Evolutionary conservation across 208 protist species (phyloP).

Genomic region (Trypanosoma theileri): DNA sequence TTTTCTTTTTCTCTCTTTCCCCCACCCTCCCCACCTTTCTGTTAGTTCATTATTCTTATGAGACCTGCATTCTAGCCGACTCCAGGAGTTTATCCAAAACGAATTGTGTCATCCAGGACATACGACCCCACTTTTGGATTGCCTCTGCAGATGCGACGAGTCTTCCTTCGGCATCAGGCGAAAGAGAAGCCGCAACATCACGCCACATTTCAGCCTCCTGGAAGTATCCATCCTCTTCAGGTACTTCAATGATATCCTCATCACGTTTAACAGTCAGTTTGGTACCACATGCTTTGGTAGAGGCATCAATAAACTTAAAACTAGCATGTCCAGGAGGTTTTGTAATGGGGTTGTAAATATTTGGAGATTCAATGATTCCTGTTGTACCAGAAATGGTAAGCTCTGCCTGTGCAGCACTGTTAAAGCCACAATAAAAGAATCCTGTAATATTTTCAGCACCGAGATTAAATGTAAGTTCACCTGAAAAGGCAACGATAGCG

Average conservation of each 20-base stretch:
- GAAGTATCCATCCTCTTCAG: constrained; percentile 37
- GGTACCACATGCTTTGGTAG: constrained; percentile 11
- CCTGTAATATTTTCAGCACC: constrained; percentile 17
- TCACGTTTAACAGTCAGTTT: constrained; percentile 28
- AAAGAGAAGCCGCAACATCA: constrained; percentile 36
- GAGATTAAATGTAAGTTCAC: constrained; percentile 8
- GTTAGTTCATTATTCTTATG: neutral
- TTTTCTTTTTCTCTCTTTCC: neutral
- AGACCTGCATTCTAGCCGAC: constrained; percentile 21
- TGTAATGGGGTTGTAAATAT: constrained; percentile 36
- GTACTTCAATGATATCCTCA: constrained; percentile 33
- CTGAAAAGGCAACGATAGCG: constrained; percentile 1
- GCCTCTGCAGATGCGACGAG: constrained; percentile 34
- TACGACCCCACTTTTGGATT: constrained; percentile 43
- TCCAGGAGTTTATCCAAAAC: constrained; percentile 51
- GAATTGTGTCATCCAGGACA: constrained; percentile 54
- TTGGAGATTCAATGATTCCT: constrained; percentile 39
- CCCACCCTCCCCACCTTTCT: neutral
- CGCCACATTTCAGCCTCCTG: constrained; percentile 66
- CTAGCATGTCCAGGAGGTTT: constrained; percentile 17
- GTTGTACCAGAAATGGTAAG: constrained; percentile 42
- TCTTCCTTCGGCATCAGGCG: constrained; percentile 16
- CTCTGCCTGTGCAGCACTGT: constrained; percentile 29
- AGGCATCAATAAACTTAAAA: constrained; percentile 34
- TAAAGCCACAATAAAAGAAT: constrained; percentile 31